phyloP scores from a whole-genome alignment of 768 basidiomycete genomes.

The Mycena galopus region DNA sequence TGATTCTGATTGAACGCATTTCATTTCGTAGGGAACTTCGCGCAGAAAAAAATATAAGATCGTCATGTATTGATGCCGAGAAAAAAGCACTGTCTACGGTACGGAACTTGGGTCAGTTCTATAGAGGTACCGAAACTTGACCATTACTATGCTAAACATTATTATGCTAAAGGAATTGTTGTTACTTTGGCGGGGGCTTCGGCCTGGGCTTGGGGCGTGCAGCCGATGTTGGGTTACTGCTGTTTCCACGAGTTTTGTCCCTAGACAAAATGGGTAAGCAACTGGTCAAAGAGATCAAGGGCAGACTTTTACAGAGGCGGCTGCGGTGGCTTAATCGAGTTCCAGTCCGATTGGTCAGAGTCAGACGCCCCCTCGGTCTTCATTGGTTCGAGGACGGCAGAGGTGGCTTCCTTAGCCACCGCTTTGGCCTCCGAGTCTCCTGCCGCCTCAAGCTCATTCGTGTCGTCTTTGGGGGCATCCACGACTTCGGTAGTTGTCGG shows the following conservation, averaged over 20 bases:
- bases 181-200: too few species aligned
- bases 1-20: not conserved
- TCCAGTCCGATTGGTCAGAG: not conserved
- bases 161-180: too few species aligned
- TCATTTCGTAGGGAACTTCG: not conserved
- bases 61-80: too few species aligned
- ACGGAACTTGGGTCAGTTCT: too few species aligned
- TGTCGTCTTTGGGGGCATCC: not conserved
- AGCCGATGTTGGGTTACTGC: not conserved
- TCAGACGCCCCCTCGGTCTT: not conserved
- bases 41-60: too few species aligned
- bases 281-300: not conserved
- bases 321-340: not conserved
- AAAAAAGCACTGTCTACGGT: too few species aligned
- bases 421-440: not conserved
- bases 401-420: too few species aligned
- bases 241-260: not conserved
- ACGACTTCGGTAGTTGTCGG: not conserved
- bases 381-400: not conserved
- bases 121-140: too few species aligned
- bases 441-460: not conserved
- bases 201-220: not conserved
- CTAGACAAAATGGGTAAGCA: constrained; percentile 1
- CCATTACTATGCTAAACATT: too few species aligned
- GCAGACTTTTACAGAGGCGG: not conserved